Percentiles rank a stretch among this genome's conserved stretches.
Conservation (phyloP, 1,284 basidiomycete species). For the Porphyrellus sp. region DNA sequence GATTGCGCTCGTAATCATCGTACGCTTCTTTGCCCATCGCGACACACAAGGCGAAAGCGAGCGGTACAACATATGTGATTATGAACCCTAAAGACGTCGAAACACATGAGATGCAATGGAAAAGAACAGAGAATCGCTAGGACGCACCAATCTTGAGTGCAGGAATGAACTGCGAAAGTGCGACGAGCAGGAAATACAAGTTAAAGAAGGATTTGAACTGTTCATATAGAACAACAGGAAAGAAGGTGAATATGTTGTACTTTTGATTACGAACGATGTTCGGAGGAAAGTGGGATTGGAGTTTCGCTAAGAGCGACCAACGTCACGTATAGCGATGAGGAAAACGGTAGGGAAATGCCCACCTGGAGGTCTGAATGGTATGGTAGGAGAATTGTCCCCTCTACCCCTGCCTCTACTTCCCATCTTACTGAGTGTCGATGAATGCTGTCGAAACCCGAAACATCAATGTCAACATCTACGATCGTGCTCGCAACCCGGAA, state of each 20-base stretch:
- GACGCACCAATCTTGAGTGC: constrained; percentile 90
- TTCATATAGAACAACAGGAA: constrained; percentile 96
- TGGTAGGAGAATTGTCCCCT: constrained; percentile 72
- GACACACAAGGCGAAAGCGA: constrained; percentile 91
- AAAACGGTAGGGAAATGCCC: constrained; percentile 17
- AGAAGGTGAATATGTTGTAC: constrained; percentile 92
- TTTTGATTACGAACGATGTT: constrained; percentile 98
- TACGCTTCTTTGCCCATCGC: constrained; percentile 99
- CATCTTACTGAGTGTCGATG: constrained; percentile 31
- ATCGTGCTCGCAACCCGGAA: too few relatives aligned
- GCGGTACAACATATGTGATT: constrained; percentile 92
- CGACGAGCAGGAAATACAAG: constrained; percentile 96
- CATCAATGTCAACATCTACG: constrained; percentile 1
- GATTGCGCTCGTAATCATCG: constrained; percentile 93
- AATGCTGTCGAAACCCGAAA: constrained; percentile 25
- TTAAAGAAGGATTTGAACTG: constrained; percentile 99
- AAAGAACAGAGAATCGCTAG: neutral
- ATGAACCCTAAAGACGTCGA: constrained; percentile 70
- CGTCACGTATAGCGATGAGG: neutral
- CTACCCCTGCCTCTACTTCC: constrained; percentile 30
- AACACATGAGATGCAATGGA: neutral
- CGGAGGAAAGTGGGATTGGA: constrained; percentile 65
- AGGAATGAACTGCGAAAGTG: constrained; percentile 93
- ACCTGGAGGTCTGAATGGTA: constrained; percentile 78
- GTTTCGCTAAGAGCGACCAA: constrained; percentile 51